Evolutionary conservation across 371 early-diverging fungal genomes (phyloP).

Genomic region (Mortierella sp.): DNA sequence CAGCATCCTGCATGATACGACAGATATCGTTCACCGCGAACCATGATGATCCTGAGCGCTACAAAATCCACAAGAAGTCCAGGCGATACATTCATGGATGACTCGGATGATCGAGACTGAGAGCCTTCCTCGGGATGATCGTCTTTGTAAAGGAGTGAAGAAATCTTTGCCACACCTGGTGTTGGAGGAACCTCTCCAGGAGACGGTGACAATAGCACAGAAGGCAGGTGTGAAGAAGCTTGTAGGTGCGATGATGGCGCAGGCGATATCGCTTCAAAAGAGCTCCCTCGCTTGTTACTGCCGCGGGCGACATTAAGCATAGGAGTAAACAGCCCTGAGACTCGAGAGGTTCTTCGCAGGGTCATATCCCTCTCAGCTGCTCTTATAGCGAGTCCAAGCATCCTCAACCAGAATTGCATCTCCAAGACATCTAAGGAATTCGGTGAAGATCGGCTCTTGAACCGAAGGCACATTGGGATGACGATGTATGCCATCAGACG

Average conservation of each 20-base stretch:
- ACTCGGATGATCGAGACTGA: conserved; percentile 9
- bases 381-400: conserved; percentile 38
- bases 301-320: conserved; percentile 52
- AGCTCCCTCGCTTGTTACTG: conserved; percentile 10
- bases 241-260: conserved; percentile 25
- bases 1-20: conserved; percentile 44
- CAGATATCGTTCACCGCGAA: conserved; percentile 57
- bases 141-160: conserved; percentile 8
- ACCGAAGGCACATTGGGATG: conserved; percentile 66
- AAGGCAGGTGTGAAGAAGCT: too few relatives aligned
- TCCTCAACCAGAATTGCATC: conserved; percentile 50
- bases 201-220: conserved; percentile 44
- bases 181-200: conserved; percentile 27
- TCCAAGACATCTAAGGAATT: conserved; percentile 49
- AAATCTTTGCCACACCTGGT: conserved; percentile 23
- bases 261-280: conserved; percentile 5
- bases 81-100: conserved; percentile 38
- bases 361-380: conserved; percentile 58
- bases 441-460: conserved; percentile 27
- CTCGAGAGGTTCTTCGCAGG: conserved; percentile 50
- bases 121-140: conserved; percentile 16
- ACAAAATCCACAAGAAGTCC: conserved; percentile 59
- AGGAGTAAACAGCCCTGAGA: conserved; percentile 59
- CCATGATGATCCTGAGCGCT: conserved; percentile 65
- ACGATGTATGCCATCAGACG: conserved; percentile 61